phyloP scores from a whole-genome alignment of 2,329 filamentous ascomycete genomes.

The Hypoxylon sp. region DNA sequence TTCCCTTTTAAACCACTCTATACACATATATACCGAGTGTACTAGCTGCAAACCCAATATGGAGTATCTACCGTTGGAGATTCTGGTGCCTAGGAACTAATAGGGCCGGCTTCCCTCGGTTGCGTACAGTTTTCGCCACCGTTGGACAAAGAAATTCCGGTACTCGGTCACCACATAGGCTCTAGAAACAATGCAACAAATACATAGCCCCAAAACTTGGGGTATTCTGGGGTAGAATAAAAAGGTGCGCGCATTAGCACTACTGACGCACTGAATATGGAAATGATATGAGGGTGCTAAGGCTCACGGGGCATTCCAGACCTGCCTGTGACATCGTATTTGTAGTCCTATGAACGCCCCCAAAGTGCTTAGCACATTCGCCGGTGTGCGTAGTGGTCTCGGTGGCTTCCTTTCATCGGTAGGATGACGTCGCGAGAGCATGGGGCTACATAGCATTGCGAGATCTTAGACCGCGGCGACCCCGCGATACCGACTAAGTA shows the following conservation, averaged over 20 bases:
- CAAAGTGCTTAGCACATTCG: conserved; percentile 16
- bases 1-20: no score
- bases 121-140: conserved; percentile 26
- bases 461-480: conserved; percentile 42
- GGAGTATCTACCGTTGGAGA: not conserved
- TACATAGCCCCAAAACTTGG: conserved; percentile 11
- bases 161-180: not conserved
- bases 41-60: no score
- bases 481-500: conserved; percentile 37
- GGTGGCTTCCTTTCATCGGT: conserved; percentile 31
- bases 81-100: conserved; percentile 10
- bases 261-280: conserved; percentile 4
- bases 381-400: conserved; percentile 34
- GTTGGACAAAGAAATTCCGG: not conserved
- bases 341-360: conserved; percentile 14
- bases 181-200: conserved; percentile 8
- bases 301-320: conserved; percentile 31
- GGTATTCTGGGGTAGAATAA: conserved; percentile 22
- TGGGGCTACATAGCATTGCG: conserved; percentile 31
- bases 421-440: conserved; percentile 37
- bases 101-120: conserved; percentile 6
- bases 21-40: not conserved
- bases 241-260: conserved; percentile 5
- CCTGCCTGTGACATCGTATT: conserved; percentile 18
- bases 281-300: conserved; percentile 20